Percentiles rank a stretch among this genome's conserved stretches.
phyloP scores from a whole-genome alignment of 2,329 filamentous ascomycete genomes.

The Peltaster fructicola region DNA sequence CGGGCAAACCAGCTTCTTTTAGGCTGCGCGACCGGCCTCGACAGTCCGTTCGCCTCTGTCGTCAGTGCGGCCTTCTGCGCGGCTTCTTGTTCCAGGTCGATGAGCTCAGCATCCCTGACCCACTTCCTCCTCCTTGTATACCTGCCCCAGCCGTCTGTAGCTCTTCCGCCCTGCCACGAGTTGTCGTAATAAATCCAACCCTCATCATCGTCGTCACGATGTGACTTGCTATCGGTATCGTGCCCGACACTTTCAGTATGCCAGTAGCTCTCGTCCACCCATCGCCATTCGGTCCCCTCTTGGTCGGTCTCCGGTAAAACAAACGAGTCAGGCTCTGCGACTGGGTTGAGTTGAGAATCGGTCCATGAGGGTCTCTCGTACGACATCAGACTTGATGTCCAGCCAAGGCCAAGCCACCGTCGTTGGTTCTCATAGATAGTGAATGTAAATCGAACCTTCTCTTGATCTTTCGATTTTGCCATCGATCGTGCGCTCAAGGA shows the following conservation, averaged over 20 bases:
- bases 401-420: conserved; percentile 84
- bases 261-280: conserved; percentile 78
- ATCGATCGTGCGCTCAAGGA: conserved; percentile 25
- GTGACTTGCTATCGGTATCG: conserved; percentile 21
- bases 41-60: conserved; percentile 4
- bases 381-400: conserved; percentile 79
- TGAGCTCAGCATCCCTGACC: conserved; percentile 89
- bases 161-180: conserved; percentile 85
- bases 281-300: conserved; percentile 50
- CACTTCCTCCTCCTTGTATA: conserved; percentile 91
- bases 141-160: conserved; percentile 82
- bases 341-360: conserved; percentile 78
- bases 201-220: conserved; percentile 34
- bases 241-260: conserved; percentile 55
- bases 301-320: conserved; percentile 49
- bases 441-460: conserved; percentile 89
- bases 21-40: neutral
- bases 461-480: conserved; percentile 23
- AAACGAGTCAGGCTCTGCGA: conserved; percentile 57
- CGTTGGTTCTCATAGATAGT: conserved; percentile 93
- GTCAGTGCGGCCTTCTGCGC: conserved; percentile 11
- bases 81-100: conserved; percentile 40
- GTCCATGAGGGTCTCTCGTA: conserved; percentile 89
- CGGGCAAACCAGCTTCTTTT: conserved; percentile 10
- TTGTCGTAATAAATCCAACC: conserved; percentile 99